phyloP scores from a whole-genome alignment of 139 green algal species.

The Chlamydomonas eustigma region DNA sequence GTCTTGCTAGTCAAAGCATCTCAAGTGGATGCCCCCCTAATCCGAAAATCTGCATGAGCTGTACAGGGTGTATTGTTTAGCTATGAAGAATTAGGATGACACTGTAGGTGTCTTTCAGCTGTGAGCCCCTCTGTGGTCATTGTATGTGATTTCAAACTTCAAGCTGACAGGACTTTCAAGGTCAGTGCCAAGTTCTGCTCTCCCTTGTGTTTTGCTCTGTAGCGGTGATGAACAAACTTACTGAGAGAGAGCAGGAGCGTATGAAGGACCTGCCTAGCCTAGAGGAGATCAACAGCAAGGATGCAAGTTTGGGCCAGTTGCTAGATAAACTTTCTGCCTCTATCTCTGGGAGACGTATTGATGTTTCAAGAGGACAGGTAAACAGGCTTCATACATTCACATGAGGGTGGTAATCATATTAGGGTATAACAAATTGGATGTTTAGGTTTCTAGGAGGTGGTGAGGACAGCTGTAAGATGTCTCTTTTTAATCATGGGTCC shows the following conservation, averaged over 20 bases:
- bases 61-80: not conserved
- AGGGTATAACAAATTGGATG: too few species aligned
- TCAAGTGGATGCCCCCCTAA: not conserved
- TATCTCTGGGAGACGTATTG: not conserved
- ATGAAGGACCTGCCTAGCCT: not conserved
- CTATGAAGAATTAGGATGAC: too few species aligned
- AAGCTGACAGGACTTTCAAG: not conserved
- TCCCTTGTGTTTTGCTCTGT: not conserved
- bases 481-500: too few species aligned
- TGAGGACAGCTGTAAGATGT: too few species aligned
- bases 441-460: too few species aligned
- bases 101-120: too few species aligned
- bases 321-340: slow-evolving; percentile 4
- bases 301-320: not conserved
- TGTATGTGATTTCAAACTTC: not conserved
- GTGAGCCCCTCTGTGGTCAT: too few species aligned
- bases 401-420: too few species aligned
- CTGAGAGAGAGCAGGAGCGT: slow-evolving; percentile 9
- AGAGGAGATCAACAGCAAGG: slow-evolving; percentile 5
- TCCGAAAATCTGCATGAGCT: not conserved
- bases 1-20: not conserved
- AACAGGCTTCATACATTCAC: too few species aligned
- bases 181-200: not conserved
- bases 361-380: not conserved
- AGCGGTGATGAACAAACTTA: slow-evolving; percentile 2